Base-by-base conservation (phyloP, 805 yeast genomes). In the Grigorovia humatica region DNA sequence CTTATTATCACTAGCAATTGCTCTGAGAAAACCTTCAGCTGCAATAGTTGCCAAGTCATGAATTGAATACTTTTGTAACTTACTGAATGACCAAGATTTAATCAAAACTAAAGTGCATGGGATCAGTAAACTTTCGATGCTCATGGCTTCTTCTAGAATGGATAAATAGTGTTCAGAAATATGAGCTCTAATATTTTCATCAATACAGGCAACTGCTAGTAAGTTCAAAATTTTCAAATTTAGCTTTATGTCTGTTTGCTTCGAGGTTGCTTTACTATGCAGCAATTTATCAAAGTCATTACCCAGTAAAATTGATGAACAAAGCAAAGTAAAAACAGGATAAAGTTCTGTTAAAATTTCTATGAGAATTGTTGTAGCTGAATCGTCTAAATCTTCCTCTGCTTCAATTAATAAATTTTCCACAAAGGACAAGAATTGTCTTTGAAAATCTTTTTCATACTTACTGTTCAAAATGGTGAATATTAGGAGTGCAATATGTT, bases 1-100 rank as follows among this genome's bases (percentile, higher is more conserved):
- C n/a, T 52, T 42, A 15, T 38, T 38, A 7, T 43, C 23, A 12
- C 20, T 7, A 8, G 32, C 15, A 38, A 38, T 17, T 4, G 17
- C 17, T 4, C 17, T 43, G 2, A 55, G 43, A 40, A 60, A 50
- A 2, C 56, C 51, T 0, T 57, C 50, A 1, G 60, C 40, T 17
- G 71, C 63, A 9, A 70, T 59, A 15, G 65, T 59, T 19, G 68
- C 60, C 20, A 76, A 53, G 2, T 70, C 63, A 13, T 70, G 60
- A 3, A 74, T 48, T 7, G 58, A 54, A 2, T 65, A 48, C 6
- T 62, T 59, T 12, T 61, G 68, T 38, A 71, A 62, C 44, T 74
- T 70, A 0, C 77, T 64, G 51, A 75, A 71, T 48, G 75, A 74
- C 85, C 85, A 81, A 2, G 80, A 64, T 61, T 82, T 82, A 7